Evolutionary conservation across 2,329 filamentous ascomycete species (phyloP), one percentile per base, ranked within the genome.

Genomic region (Ceratocystis eucalypticola): DNA sequence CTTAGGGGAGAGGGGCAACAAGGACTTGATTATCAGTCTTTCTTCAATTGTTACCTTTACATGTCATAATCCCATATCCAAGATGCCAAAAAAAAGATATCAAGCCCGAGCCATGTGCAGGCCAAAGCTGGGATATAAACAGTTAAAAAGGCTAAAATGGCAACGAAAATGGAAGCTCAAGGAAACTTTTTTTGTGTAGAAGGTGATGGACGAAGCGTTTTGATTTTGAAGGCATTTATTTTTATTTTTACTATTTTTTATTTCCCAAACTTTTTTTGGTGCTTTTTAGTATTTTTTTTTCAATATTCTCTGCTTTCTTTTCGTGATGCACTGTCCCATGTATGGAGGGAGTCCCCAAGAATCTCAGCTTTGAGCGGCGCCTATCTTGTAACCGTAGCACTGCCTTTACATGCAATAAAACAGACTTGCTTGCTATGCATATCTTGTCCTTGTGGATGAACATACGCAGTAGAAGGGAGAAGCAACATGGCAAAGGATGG

Each of bases 11-110:
- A 30, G 17, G n/a, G 33, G 53, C 12, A 57, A 57, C 10, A 33
- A 55, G 25, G 30, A 57, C 22, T 28, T 25, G 25, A n/a, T n/a
- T 28, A 30, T 33, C 4, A 7, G 22, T 30, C 30, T 57, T n/a
- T 53, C 17, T 10, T 57, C 28, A 33, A 15, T 15, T 15, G 12
- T 17, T 33, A 5, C 5, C 15, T 25, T 15, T 57, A 2, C 53
- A 17, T 57, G 28, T 57, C 28, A 33, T 25, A 57, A n/a, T 7
- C 6, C 53, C n/a, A 20, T 10, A 25, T 2, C 10, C 25, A 57
- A 57, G 53, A 57, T 28, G 53, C 53, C 53, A 57, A 57, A 55
- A 55, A 55, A 57, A 57, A 57, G 17, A 5, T 28, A 57, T 33
- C 53, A 33, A 17, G 53, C 53, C 10, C 53, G 22, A 57, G 53